These are phyloP conservation scores for Gossypium sturtianum DNA, from an alignment of 345 rosid genomes.

Conservation along the genomic window DNA sequence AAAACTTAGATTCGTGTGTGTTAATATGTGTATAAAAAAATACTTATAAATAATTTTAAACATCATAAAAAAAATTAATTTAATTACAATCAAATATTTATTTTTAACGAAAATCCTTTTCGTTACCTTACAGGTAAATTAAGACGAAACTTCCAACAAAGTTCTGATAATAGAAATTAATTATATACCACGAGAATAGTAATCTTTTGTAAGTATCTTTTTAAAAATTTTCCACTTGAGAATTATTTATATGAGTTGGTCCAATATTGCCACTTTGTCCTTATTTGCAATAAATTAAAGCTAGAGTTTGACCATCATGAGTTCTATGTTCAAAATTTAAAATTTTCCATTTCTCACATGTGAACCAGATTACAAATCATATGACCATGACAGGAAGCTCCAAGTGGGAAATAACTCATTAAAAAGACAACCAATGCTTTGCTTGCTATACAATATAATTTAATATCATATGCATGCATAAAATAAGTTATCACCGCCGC, in stretches of 20 bases:
- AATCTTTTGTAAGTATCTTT: no score
- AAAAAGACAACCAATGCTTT: neutral
- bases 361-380: neutral
- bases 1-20: no score
- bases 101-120: no score
- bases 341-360: neutral
- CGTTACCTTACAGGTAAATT: no score
- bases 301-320: neutral
- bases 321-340: neutral
- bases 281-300: neutral
- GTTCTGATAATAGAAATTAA: neutral
- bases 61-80: no score
- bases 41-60: no score
- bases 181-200: neutral
- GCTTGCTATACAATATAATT: neutral
- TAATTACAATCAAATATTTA: no score
- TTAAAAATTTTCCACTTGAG: no score
- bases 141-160: neutral
- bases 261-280: neutral
- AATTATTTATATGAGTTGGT: no score
- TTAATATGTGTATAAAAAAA: no score
- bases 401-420: neutral
- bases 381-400: neutral
- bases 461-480: neutral
- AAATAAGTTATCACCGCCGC: neutral